These are phyloP conservation scores for Backusella tuberculispora DNA, from an alignment of 192 early-diverging fungal genomes.

Conservation along the genomic window DNA sequence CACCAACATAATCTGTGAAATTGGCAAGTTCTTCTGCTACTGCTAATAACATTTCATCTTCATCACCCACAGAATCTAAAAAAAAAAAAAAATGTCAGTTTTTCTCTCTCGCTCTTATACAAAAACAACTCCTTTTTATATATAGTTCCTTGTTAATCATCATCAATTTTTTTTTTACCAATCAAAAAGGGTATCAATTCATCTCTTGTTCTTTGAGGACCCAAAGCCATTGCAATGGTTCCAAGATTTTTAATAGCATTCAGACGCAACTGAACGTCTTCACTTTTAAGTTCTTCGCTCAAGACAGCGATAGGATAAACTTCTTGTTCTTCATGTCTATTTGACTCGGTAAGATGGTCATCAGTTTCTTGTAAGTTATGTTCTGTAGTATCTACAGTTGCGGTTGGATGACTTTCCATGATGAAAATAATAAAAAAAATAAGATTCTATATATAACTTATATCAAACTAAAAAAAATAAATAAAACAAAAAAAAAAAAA, in stretches of 20 bases:
- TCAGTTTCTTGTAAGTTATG: not conserved
- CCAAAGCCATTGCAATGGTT: slow-evolving; percentile 93
- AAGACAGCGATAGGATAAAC: slow-evolving; percentile 91
- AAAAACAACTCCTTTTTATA: no score
- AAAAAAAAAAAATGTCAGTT: slow-evolving; percentile 1
- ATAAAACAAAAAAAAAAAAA: not conserved
- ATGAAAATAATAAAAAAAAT: not conserved
- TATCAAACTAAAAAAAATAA: not conserved
- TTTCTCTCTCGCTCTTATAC: not conserved
- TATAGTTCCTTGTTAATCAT: not conserved
- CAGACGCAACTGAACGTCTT: slow-evolving; percentile 84
- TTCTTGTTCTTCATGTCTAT: slow-evolving; percentile 31
- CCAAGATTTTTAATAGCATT: slow-evolving; percentile 83
- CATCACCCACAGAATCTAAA: slow-evolving; percentile 97
- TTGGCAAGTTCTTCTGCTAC: slow-evolving; percentile 93
- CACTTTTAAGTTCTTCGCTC: slow-evolving; percentile 92
- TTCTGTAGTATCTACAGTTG: slow-evolving; percentile 5
- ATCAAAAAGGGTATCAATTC: slow-evolving; percentile 98
- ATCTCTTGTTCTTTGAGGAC: slow-evolving; percentile 90
- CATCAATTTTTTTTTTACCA: slow-evolving; percentile 59
- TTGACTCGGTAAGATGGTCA: not conserved
- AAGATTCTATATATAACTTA: not conserved
- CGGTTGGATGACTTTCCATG: slow-evolving; percentile 7
- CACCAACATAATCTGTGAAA: slow-evolving; percentile 95
- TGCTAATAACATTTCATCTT: slow-evolving; percentile 95